A percentile compares a stretch with the other conserved stretches of the same genome.
Conservation (phyloP, 169 alveolate genomes). For the Perkinsus marinus region DNA sequence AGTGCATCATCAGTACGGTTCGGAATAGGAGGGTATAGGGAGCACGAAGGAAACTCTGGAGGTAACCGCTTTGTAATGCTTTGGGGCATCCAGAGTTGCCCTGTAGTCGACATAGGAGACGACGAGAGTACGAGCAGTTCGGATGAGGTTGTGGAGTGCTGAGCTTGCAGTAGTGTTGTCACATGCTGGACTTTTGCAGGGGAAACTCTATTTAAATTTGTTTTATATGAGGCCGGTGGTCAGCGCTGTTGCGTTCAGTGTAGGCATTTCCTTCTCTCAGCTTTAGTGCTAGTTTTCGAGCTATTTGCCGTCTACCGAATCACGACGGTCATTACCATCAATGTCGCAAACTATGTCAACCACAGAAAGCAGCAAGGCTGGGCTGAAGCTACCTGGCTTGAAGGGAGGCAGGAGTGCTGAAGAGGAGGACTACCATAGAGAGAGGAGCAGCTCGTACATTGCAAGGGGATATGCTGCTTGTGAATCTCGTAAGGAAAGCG, state of each 20-base stretch:
- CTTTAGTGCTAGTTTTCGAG: background rate
- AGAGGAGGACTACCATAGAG: background rate
- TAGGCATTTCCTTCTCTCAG: background rate
- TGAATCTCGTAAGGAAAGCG: background rate
- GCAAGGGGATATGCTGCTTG: background rate
- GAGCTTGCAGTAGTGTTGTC: background rate
- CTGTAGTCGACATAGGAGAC: background rate
- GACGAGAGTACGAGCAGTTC: background rate
- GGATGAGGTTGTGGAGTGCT: background rate
- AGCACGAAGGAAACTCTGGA: background rate
- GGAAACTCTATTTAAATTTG: background rate
- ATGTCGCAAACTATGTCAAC: background rate
- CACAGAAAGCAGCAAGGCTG: background rate
- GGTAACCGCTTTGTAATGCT: background rate
- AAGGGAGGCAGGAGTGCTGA: background rate
- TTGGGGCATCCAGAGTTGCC: no score
- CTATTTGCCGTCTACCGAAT: background rate
- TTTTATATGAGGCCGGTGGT: background rate
- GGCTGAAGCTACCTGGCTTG: background rate
- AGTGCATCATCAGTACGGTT: background rate
- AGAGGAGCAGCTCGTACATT: background rate
- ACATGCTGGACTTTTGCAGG: background rate
- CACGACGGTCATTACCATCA: background rate
- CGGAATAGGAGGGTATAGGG: background rate
- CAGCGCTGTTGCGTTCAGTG: background rate